Evolutionary conservation across 441 rosid species (phyloP).

Genomic region (Populus tomentosa): DNA sequence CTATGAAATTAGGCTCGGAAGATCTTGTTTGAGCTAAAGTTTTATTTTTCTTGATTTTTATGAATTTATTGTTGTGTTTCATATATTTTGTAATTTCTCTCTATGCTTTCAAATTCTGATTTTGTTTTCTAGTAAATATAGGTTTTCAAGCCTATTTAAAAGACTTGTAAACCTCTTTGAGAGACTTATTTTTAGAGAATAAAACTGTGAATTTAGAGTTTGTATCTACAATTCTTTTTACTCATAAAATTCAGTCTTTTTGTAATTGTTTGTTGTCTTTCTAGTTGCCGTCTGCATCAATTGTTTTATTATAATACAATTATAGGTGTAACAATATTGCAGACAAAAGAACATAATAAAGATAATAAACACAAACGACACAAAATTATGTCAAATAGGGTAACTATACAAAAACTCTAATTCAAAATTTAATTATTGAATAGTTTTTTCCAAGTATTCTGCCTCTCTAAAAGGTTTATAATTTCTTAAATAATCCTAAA

Average conservation of each 20-base stretch:
- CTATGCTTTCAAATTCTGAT: background rate
- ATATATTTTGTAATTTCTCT: too few species aligned
- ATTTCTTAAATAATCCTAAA: too few species aligned
- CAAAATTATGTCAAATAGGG: too few species aligned
- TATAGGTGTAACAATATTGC: background rate
- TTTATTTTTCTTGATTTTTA: too few species aligned
- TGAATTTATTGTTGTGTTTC: background rate
- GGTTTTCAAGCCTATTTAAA: too few species aligned
- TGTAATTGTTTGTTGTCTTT: background rate
- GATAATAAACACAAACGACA: background rate
- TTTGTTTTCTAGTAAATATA: background rate
- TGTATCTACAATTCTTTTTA: background rate
- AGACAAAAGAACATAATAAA: too few species aligned
- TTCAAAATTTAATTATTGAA: background rate
- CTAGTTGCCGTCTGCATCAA: background rate
- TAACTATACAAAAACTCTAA: background rate
- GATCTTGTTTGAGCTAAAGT: background rate
- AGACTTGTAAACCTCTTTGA: too few species aligned
- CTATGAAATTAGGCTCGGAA: too few species aligned
- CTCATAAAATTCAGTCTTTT: background rate
- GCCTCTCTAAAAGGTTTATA: too few species aligned
- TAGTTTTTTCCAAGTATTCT: background rate
- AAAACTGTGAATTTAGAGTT: too few species aligned
- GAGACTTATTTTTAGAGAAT: too few species aligned
- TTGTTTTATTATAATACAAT: too few species aligned